Base-by-base conservation (phyloP, 177 flowering plant species). In the Vitis hybrid region DNA sequence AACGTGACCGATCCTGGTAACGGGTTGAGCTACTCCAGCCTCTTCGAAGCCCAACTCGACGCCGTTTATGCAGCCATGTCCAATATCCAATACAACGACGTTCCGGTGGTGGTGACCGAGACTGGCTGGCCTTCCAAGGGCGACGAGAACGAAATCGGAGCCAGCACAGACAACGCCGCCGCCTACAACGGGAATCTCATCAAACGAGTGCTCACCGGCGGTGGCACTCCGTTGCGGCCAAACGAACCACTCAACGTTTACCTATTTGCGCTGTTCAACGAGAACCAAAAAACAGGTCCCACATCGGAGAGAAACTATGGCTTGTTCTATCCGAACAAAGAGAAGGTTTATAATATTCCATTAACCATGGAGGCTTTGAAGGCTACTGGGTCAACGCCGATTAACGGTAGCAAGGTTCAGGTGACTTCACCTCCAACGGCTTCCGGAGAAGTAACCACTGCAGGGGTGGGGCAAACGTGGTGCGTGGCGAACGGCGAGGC, bases 71-170 rank as follows among this genome's bases (percentile, higher is more conserved):
- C 96, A 0, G 98, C 98, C 16, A 82, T 91, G 91, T 56, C 80
- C 0, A 87, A 87, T 0, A 62, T 93, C 10, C 52, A 78, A 2
- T 87, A 75, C 70, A 62, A 82, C 65, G 91, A 89, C 70, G 70
- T 91, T 1, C 72, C 71, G 65, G n/a, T 89, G 35, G 78, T 79
- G 15, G 92, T 93, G 19, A 73, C 92, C 2, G 98, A 93, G 72
- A 93, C 96, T 0, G 98, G 98, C 2, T 93, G 98, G 98, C 98
- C 98, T 0, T 91, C 96, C 0, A 72, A 71, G 64, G 98, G 98
- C 0, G 97, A 89, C 69, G 75, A 76, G 60, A 74, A 72, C 13
- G 90, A 86, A 69, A 30, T 68, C 16, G 90, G 90, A 1, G 84
- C 90, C 0, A 63, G 85, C 3, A 27, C 6, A 3, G 81, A 51